phyloP scores from a whole-genome alignment of 768 basidiomycete genomes.

The Pleurotus citrinopileatus region DNA sequence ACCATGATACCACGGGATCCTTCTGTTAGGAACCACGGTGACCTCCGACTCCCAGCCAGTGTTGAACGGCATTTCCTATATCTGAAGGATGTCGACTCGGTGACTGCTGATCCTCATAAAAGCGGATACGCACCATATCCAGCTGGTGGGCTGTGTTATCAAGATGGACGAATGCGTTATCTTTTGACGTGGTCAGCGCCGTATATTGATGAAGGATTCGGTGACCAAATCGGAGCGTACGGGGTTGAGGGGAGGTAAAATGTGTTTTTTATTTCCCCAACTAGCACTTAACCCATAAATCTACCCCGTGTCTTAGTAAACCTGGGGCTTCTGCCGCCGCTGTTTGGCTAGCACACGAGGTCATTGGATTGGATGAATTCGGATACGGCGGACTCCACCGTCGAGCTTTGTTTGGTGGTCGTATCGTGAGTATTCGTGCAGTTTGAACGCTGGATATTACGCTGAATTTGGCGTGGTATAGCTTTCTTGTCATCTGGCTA shows the following conservation, averaged over 20 bases:
- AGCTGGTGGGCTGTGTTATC: conserved; percentile 38
- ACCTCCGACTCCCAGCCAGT: neutral
- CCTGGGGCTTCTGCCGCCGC: conserved; percentile 41
- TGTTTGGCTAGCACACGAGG: conserved; percentile 32
- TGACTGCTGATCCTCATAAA: conserved; percentile 41
- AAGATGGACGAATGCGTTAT: conserved; percentile 32
- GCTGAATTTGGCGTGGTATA: no score
- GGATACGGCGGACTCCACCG: conserved; percentile 39
- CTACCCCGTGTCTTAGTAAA: conserved; percentile 29
- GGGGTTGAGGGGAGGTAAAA: conserved; percentile 46
- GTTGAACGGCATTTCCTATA: conserved; percentile 26
- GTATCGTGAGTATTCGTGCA: conserved; percentile 23
- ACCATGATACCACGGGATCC: conserved; percentile 24
- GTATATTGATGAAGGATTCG: conserved; percentile 21
- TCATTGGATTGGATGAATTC: conserved; percentile 34
- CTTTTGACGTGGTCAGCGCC: conserved; percentile 37
- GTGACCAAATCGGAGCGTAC: conserved; percentile 38
- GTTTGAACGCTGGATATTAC: neutral
- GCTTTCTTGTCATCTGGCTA: conserved; percentile 38
- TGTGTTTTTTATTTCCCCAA: conserved; percentile 2
- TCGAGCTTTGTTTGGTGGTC: conserved; percentile 32
- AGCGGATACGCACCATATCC: conserved; percentile 42
- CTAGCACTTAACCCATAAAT: neutral
- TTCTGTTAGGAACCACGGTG: conserved; percentile 7
- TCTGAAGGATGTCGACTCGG: conserved; percentile 30